phyloP scores from a whole-genome alignment of 129 eudicot species.

The Sambucus nigra region DNA sequence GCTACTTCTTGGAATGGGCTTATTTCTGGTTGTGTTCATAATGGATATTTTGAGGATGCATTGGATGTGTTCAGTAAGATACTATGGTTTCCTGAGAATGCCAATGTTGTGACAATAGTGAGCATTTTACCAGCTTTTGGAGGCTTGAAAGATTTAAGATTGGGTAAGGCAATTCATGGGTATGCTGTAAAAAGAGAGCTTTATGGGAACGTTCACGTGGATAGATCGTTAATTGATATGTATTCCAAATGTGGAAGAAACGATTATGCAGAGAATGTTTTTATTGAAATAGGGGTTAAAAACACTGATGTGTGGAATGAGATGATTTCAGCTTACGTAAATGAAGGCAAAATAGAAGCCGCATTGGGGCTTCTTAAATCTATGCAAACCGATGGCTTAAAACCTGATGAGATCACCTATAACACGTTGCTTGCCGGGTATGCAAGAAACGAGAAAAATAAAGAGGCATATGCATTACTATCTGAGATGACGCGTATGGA shows the following conservation, averaged over 20 bases:
- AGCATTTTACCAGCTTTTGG: constrained; percentile 15
- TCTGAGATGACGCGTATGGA: constrained; percentile 12
- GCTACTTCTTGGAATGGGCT: constrained; percentile 25
- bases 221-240: constrained; percentile 21
- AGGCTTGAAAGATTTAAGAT: constrained; percentile 16
- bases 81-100: constrained; percentile 8
- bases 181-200: constrained; percentile 16
- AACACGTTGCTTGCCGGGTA: constrained; percentile 21
- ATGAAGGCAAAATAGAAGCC: constrained; percentile 17
- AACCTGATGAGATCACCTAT: constrained; percentile 22
- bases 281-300: constrained; percentile 12
- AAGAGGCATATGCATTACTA: constrained; percentile 11
- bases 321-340: constrained; percentile 26
- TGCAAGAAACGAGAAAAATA: constrained; percentile 15
- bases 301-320: constrained; percentile 25
- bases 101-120: constrained; percentile 22
- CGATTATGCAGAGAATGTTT: constrained; percentile 25
- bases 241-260: constrained; percentile 28
- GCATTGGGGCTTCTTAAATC: constrained; percentile 17
- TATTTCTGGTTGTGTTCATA: constrained; percentile 20
- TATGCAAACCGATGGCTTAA: constrained; percentile 19
- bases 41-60: constrained; percentile 17
- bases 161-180: constrained; percentile 27
- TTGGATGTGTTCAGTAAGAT: constrained; percentile 10
- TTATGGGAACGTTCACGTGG: constrained; percentile 5